A percentile compares a stretch with the other conserved stretches of the same genome.
These are phyloP conservation scores for Salix brachista DNA, from an alignment of 345 rosid species.

Conservation along the genomic window DNA sequence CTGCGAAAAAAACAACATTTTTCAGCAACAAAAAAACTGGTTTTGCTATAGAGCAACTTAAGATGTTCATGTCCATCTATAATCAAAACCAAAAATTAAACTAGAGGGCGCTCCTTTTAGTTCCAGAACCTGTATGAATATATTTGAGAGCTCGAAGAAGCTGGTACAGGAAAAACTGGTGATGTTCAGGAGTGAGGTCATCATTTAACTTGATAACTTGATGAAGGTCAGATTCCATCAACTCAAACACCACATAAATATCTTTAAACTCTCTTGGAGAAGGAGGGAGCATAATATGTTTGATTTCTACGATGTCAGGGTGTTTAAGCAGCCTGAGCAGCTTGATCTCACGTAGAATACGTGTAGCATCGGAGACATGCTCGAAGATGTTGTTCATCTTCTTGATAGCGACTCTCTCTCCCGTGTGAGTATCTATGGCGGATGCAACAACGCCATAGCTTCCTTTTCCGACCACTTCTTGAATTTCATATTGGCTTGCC, in stretches of 20 bases:
- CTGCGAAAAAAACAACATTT: conserved; percentile 34
- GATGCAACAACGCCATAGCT: conserved; percentile 98
- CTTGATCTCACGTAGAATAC: conserved; percentile 94
- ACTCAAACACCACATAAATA: conserved; percentile 85
- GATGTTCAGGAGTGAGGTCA: conserved; percentile 87
- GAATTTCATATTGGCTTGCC: conserved; percentile 90
- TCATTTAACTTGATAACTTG: conserved; percentile 82
- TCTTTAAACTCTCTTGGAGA: conserved; percentile 91
- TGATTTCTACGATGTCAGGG: conserved; percentile 85
- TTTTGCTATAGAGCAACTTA: neutral
- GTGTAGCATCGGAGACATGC: conserved; percentile 88
- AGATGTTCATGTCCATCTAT: neutral
- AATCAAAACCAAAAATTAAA: conserved; percentile 14
- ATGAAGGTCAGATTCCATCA: conserved; percentile 99
- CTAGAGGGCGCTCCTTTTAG: neutral
- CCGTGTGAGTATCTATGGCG: conserved; percentile 83
- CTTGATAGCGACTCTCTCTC: conserved; percentile 93
- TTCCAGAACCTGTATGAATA: conserved; percentile 73
- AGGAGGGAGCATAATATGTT: conserved; percentile 97
- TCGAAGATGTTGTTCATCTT: conserved; percentile 90
- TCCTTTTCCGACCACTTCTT: conserved; percentile 92
- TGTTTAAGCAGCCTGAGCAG: conserved; percentile 79
- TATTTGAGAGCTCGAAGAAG: conserved; percentile 92
- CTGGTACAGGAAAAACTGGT: conserved; percentile 96
- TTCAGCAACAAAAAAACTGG: neutral